Evolutionary conservation across 2,329 filamentous ascomycete species (phyloP), one percentile per base, ranked within the genome.

Genomic region (Orbilia blumenaviensis): DNA sequence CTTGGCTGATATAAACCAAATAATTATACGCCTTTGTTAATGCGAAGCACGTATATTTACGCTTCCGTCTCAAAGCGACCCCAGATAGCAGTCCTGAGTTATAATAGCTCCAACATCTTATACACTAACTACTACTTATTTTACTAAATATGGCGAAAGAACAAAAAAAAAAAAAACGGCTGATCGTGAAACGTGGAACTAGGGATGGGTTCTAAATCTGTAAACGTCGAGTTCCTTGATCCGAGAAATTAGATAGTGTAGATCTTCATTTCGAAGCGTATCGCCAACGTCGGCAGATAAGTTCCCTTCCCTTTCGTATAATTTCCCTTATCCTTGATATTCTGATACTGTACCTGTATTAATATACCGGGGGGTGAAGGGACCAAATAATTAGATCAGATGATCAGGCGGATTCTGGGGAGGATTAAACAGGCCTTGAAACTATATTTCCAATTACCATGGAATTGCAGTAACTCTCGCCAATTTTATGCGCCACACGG

Each of bases 311-410:
- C 29, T 5, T 34, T 41, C 38, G 38, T 41, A 27, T 10, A 66
- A 38, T 25, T 16, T 48, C 21, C 23, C 12, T 25, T 34, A 48
- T n/a, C 60, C 42, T 34, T 38, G 25, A 16, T 48, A 29, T 46
- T 64, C 29, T 63, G 25, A 67, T 56, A 67, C n/a, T 42, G 25
- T 18, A 14, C 5, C 36, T 5, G 41, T 56, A 50, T 46, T 71
- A 71, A 63, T 63, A 36, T 23, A 63, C 66, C 66, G 66, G 56
- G 56, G 44, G 63, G 46, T 25, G 66, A 58, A 56, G 16, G 29
- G 14, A 25, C 10, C 21, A 27, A 21, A 23, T 14, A 23, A 14
- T 12, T 14, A 8, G 1, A 32, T 25, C 14, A 25, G 32, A 56
- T 18, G 16, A 38, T 3, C 9, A n/a, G 48, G n/a, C 48, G 48